A percentile compares a stretch with the other conserved stretches of the same genome.
phyloP scores from a whole-genome alignment of 192 early-diverging fungal genomes.

The Thamnidium elegans region DNA sequence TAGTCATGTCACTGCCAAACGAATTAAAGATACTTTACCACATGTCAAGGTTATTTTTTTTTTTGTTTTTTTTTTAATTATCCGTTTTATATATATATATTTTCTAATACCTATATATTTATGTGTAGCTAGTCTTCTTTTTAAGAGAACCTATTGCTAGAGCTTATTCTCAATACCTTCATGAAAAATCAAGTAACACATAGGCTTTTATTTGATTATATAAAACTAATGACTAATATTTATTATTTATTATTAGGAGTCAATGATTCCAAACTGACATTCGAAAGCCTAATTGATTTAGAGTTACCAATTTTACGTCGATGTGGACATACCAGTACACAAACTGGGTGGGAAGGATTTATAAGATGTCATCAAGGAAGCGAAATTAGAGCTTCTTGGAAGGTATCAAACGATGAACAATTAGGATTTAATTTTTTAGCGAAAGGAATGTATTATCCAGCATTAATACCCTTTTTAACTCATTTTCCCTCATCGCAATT shows the following conservation, averaged over 20 bases:
- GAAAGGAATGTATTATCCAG: conserved; percentile 36
- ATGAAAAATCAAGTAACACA: conserved; percentile 10
- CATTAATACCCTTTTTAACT: conserved; percentile 28
- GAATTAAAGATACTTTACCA: conserved; percentile 45
- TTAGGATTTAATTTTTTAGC: conserved; percentile 25
- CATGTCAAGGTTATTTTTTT: conserved; percentile 38
- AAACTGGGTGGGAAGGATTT: conserved; percentile 34
- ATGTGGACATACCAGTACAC: conserved; percentile 33
- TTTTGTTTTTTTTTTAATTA: neutral
- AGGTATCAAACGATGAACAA: neutral
- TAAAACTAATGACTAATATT: neutral
- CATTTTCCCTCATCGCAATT: conserved; percentile 33
- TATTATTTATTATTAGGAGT: neutral
- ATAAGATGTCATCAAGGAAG: conserved; percentile 35
- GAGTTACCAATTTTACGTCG: conserved; percentile 32
- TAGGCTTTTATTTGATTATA: neutral
- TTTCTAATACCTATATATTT: neutral
- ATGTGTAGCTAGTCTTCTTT: conserved; percentile 40
- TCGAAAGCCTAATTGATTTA: conserved; percentile 31
- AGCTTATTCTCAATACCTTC: conserved; percentile 47
- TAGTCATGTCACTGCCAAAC: conserved; percentile 35
- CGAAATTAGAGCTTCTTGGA: conserved; percentile 29
- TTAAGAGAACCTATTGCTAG: conserved; percentile 50
- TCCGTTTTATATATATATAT: too few relatives aligned
- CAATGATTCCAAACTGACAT: conserved; percentile 17